Evolutionary conservation across 78 protist species (phyloP).

Genomic region (Guillardia theta): DNA sequence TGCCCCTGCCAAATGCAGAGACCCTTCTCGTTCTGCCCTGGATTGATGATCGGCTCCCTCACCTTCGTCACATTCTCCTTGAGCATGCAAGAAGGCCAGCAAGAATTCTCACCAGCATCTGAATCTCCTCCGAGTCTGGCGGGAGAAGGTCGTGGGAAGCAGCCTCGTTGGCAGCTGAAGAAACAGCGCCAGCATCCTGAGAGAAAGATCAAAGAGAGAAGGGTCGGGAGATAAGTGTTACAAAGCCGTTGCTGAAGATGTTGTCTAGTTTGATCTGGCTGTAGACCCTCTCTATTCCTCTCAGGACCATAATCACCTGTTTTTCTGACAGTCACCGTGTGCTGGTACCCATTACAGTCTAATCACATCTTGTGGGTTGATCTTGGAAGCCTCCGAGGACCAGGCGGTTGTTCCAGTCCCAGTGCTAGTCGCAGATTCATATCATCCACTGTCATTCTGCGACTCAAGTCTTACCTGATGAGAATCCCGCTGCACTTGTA

Average conservation of each 20-base stretch:
- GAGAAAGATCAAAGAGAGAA: neutral
- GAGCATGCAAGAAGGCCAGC: too few relatives aligned
- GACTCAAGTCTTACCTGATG: too few relatives aligned
- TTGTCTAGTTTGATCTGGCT: neutral
- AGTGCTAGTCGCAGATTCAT: too few relatives aligned
- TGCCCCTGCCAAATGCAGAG: neutral
- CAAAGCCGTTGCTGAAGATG: neutral
- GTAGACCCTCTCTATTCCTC: neutral
- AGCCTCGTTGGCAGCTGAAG: neutral
- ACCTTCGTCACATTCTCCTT: too few relatives aligned
- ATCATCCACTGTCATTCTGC: too few relatives aligned
- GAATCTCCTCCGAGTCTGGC: neutral
- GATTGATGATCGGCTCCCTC: neutral
- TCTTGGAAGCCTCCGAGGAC: neutral
- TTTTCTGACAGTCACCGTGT: neutral
- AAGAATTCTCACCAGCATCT: constrained; percentile 1
- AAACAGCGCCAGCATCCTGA: neutral
- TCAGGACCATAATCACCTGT: neutral
- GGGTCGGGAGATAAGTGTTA: neutral
- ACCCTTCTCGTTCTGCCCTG: neutral
- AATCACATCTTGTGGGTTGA: neutral
- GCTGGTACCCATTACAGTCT: neutral
- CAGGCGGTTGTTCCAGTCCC: neutral
- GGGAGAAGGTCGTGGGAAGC: neutral
- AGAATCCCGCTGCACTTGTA: neutral